Conservation (phyloP, 495 filamentous ascomycete genomes). For the Trichoderma reesei region DNA sequence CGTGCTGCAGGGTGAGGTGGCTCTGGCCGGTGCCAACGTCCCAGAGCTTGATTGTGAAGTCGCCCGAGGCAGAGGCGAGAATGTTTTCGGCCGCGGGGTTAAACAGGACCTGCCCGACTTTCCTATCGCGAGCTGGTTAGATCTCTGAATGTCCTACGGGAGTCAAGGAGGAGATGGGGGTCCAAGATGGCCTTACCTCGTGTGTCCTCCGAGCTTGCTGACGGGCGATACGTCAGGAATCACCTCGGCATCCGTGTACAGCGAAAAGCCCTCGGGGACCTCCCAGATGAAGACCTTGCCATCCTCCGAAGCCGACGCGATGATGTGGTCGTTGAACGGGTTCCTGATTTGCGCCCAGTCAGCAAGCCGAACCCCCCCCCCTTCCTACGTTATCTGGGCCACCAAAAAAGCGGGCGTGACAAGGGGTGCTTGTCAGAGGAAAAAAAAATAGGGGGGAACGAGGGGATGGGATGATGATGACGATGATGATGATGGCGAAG, state of each 20-base stretch:
- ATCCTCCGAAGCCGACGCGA: constrained; percentile 92
- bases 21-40: constrained; percentile 74
- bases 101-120: constrained; percentile 94
- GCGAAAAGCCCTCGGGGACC: constrained; percentile 79
- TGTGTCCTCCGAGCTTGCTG: constrained; percentile 67
- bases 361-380: constrained; percentile 21
- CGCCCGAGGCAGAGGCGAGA: constrained; percentile 88
- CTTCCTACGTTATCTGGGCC: too few species aligned
- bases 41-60: constrained; percentile 93
- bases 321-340: constrained; percentile 86
- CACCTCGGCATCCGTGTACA: constrained; percentile 76
- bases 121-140: constrained; percentile 38
- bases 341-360: constrained; percentile 52
- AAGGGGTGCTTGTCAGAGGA: not conserved
- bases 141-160: too few species aligned
- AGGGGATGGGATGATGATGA: too few species aligned
- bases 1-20: constrained; percentile 66
- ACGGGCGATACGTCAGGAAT: constrained; percentile 70
- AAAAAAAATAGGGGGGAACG: not conserved
- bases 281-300: constrained; percentile 95
- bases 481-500: too few species aligned
- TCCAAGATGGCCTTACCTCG: constrained; percentile 35
- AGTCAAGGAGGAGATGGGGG: too few species aligned
- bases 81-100: constrained; percentile 95
- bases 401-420: not conserved